Evolutionary conservation across 192 early-diverging fungal genomes (phyloP), one percentile per base, ranked within the genome.

Genomic region (Gamsiella multidivaricata): DNA sequence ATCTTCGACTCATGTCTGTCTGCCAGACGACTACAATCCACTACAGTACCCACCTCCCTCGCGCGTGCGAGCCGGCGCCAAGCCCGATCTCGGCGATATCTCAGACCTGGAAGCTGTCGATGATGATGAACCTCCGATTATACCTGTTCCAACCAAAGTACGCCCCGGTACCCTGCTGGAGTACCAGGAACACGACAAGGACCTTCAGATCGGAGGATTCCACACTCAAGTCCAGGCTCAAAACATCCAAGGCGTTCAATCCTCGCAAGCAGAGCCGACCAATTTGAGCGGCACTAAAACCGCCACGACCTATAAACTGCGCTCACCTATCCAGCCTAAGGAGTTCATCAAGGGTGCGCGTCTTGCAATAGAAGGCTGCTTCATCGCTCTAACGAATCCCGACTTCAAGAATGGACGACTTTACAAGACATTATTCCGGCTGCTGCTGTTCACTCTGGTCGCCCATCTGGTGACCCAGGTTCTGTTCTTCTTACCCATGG

Each of bases 331-430:
- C 22, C 83, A 70, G 36, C 79, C 53, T 33, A 73, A 74, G 61
- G 80, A 54, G 29, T 81, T 57, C 34, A 51, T 69, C n/a, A 72
- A 80, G 33, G 86, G 86, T 15, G 65, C 70, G 3, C 31, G 59
- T 7, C 69, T 81, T 51, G 86, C 82, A 4, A 25, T 85, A 7
- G 54, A 85, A 49, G 86, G 86, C 3, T 75, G 81, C 22, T 61
- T 64, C n/a, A 47, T 84, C 22, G 83, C 80, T 2, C 26, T 82
- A 6, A 72, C 66, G n/a, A 84, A 87, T 47, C 86, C 86, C 5
- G 63, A 82, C 26, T 66, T 87, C 51, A 66, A 82, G 11, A 82
- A 81, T 33, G 69, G 76, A 36, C 56, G 62, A 18, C 82, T 85
- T 52, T 67, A 79, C 42, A 79, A 64, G 46, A 79, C 81, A 0